Base-by-base conservation (phyloP, 768 basidiomycete species). In the Tulasnella sp. region DNA sequence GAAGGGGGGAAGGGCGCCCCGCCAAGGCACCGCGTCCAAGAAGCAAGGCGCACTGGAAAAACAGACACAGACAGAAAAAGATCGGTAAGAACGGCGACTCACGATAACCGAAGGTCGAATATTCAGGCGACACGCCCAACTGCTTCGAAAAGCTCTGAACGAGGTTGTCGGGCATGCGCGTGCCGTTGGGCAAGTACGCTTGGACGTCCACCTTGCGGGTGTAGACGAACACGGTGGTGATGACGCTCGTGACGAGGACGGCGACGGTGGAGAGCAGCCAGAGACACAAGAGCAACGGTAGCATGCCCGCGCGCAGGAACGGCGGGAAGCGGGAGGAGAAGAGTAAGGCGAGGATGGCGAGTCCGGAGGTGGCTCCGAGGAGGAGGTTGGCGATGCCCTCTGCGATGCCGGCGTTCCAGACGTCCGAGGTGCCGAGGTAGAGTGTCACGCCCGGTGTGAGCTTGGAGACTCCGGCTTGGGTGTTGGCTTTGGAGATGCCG, bases 401-500 rank as follows among this genome's bases (percentile, higher is more conserved):
- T 9, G 48, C 78, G 27, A 40, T 27, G 31, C 78, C 78, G 27
- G 78, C 78, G 31, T 27, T 72, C 39, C 44, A 52, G 3, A 79
- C 73, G 78, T 79, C 78, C 27, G 62, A 72, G 7, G 78, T 79
- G n/a, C 71, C 36, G 78, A 79, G 74, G 71, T 31, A 27, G 44
- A 79, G 16, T 18, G 40, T 72, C 34, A 56, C 44, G 14, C 73
- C 73, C 2, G 71, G 71, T n/a, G 42, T 74, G 27, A 74, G 42
- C 8, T 46, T 44, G 38, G 68, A 40, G 16, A 74, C 71, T 24
- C 68, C 73, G 12, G 42, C 71, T 56, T 79, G 68, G 36, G 78
- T 71, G 31, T 12, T n/a, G 73, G 36, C 78, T 58, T 79, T 79
- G 68, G 73, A 46, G 27, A 36, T 56, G 12, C n/a, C 44, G 40